Conservation (phyloP, 495 filamentous ascomycete genomes). For the Penicillium soppii region DNA sequence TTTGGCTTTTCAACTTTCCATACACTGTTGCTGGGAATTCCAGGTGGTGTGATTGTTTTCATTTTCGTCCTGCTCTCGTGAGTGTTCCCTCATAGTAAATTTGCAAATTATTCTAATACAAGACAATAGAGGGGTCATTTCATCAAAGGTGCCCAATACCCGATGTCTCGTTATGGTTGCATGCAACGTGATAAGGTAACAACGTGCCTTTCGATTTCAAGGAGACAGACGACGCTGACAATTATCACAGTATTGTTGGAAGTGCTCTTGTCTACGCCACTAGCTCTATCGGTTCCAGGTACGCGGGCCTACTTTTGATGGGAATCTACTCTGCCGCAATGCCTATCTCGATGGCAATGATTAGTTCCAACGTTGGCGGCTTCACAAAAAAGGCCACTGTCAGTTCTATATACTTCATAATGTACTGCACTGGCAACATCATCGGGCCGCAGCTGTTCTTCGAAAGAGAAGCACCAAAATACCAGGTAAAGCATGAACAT, state of each 20-base stretch:
- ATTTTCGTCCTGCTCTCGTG: slow-evolving; percentile 16
- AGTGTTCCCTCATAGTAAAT: background rate
- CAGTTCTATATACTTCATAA: slow-evolving; percentile 28
- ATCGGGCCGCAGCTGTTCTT: slow-evolving; percentile 31
- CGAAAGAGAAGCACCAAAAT: slow-evolving; percentile 22
- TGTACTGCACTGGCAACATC: slow-evolving; percentile 47
- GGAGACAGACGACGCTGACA: background rate
- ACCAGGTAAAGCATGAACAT: slow-evolving; percentile 24
- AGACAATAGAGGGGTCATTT: slow-evolving; percentile 2
- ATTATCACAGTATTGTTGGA: slow-evolving; percentile 13
- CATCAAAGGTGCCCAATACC: slow-evolving; percentile 18
- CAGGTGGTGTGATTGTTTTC: slow-evolving; percentile 22
- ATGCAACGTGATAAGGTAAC: slow-evolving; percentile 9
- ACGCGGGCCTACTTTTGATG: slow-evolving; percentile 25
- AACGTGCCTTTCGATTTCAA: background rate
- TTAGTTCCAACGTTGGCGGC: slow-evolving; percentile 33
- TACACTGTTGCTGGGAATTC: slow-evolving; percentile 31
- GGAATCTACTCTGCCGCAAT: slow-evolving; percentile 21
- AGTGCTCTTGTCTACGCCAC: slow-evolving; percentile 27
- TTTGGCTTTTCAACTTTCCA: slow-evolving; percentile 36
- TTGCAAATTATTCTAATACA: background rate
- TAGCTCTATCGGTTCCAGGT: slow-evolving; percentile 39
- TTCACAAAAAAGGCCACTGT: slow-evolving; percentile 31
- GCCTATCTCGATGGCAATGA: slow-evolving; percentile 27
- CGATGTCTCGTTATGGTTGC: slow-evolving; percentile 18